Evolutionary conservation across 2,329 filamentous ascomycete genomes (phyloP).

Genomic region (Teratosphaeria viscida): DNA sequence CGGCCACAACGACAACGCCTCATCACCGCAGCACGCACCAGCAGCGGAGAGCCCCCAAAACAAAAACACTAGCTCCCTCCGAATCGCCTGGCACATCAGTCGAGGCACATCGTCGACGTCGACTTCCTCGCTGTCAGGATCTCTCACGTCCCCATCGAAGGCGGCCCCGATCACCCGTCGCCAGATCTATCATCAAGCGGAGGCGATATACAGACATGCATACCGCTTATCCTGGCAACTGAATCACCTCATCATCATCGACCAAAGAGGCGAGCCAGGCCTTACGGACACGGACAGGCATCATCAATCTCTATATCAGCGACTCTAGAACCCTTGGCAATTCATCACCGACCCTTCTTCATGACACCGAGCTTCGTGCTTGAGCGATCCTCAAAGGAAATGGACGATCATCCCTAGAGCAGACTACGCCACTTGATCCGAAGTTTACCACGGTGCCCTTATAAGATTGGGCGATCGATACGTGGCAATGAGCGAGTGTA

Average conservation of each 20-base stretch:
- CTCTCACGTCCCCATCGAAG: background rate
- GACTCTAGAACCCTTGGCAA: background rate
- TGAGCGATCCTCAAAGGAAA: background rate
- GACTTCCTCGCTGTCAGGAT: too few relatives aligned
- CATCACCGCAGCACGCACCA: too few relatives aligned
- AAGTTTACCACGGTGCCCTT: too few relatives aligned
- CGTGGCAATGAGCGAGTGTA: background rate
- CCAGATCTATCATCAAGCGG: background rate
- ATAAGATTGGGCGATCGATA: too few relatives aligned
- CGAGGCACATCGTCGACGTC: too few relatives aligned
- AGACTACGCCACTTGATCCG: too few relatives aligned
- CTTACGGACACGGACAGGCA: background rate
- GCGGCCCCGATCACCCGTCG: background rate
- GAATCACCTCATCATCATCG: background rate
- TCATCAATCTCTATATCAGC: background rate
- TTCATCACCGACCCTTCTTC: background rate
- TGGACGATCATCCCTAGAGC: too few relatives aligned
- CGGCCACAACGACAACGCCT: too few relatives aligned
- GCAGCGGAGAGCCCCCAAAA: too few relatives aligned
- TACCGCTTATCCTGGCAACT: background rate
- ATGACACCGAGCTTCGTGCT: background rate
- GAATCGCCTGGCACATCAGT: too few relatives aligned
- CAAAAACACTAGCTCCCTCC: too few relatives aligned
- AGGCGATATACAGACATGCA: background rate
- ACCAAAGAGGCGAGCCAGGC: background rate